A percentile compares a stretch with the other conserved stretches of the same genome.
phyloP scores from a whole-genome alignment of 176 grass and related monocot species.

The Aegilops longissima region DNA sequence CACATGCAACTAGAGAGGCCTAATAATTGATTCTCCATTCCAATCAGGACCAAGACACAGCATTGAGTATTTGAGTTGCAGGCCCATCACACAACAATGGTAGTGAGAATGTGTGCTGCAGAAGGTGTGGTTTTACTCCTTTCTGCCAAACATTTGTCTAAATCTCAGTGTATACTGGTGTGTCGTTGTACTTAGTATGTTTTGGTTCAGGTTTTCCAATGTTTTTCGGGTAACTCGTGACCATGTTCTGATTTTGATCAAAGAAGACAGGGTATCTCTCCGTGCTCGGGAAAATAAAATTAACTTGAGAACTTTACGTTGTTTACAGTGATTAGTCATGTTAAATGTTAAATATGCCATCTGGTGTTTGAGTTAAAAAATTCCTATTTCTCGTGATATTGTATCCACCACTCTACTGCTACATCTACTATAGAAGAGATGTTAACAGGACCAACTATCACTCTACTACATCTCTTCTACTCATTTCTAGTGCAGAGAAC shows the following conservation, averaged over 20 bases:
- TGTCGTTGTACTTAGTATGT: neutral
- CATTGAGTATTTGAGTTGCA: neutral
- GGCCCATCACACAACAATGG: neutral
- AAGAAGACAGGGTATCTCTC: neutral
- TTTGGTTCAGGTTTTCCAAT: neutral
- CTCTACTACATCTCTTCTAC: neutral
- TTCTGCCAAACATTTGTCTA: neutral
- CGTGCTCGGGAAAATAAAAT: neutral
- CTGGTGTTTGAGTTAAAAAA: neutral
- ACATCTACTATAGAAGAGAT: no score
- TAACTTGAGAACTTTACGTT: neutral
- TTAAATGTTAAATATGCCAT: neutral
- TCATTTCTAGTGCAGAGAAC: neutral
- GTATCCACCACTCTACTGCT: neutral
- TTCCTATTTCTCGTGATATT: neutral
- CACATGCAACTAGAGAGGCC: neutral
- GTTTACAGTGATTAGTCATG: neutral
- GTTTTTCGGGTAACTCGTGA: neutral
- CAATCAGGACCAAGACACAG: neutral
- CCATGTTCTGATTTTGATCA: neutral
- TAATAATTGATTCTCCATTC: neutral
- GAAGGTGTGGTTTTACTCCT: neutral
- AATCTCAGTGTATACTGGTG: neutral
- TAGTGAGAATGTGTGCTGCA: neutral
- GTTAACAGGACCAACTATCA: neutral